phyloP scores from a whole-genome alignment of 2,329 filamentous ascomycete genomes.

The Harringtonia aguacate region DNA sequence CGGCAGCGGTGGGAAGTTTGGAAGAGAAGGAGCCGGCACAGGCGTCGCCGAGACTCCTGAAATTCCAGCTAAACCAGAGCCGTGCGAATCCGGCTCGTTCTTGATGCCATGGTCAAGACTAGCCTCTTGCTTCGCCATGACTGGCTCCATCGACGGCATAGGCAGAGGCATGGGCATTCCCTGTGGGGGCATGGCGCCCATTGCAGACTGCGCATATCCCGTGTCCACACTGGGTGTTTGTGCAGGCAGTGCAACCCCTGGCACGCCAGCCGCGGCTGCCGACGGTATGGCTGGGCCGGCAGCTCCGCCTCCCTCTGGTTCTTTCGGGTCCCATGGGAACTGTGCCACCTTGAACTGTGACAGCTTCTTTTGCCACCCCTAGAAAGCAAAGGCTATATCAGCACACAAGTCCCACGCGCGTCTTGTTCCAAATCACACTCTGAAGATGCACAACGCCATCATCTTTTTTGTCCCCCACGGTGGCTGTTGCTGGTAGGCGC shows the following conservation, averaged over 20 bases:
- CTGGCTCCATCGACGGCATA: constrained; percentile 13
- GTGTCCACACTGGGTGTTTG: constrained; percentile 3
- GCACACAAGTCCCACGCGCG: too few relatives aligned
- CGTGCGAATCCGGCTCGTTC: constrained; percentile 8
- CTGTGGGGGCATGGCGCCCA: constrained; percentile 23
- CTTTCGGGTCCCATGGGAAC: constrained; percentile 95
- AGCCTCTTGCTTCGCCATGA: constrained; percentile 2
- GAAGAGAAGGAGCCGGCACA: constrained; percentile 13
- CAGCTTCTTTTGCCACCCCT: constrained; percentile 94
- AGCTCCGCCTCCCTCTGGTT: too few relatives aligned
- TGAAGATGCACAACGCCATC: too few relatives aligned
- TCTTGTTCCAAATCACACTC: too few relatives aligned
- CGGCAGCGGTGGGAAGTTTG: constrained; percentile 19
- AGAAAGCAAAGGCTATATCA: constrained; percentile 2
- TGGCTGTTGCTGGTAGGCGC: neutral
- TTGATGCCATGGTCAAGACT: constrained; percentile 13
- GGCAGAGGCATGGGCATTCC: constrained; percentile 17
- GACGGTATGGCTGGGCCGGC: constrained; percentile 47
- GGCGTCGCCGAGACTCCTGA: neutral
- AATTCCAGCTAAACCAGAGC: neutral
- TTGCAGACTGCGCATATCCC: constrained; percentile 22
- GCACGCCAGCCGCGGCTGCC: constrained; percentile 18
- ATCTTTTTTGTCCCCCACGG: too few relatives aligned
- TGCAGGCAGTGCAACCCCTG: constrained; percentile 13
- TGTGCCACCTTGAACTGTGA: constrained; percentile 72